Evolutionary conservation across 495 filamentous ascomycete genomes (phyloP).

Genomic region (Penicillium longicatenatum): DNA sequence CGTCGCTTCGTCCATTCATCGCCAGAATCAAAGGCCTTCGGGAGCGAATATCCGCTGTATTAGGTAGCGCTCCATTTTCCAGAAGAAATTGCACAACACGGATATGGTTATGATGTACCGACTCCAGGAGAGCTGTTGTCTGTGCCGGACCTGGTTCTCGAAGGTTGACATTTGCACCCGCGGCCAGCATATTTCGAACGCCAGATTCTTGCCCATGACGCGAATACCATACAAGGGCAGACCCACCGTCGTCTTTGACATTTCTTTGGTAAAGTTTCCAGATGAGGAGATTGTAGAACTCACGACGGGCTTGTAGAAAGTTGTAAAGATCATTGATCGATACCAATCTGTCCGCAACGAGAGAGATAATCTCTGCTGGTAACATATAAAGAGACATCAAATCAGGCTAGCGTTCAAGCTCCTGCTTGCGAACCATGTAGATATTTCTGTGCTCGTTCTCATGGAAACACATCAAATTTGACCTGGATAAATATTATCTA

Average conservation of each 20-base stretch:
- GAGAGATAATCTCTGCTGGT: slow-evolving; percentile 6
- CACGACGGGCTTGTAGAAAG: background rate
- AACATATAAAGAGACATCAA: slow-evolving; percentile 5
- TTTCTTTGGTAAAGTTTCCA: slow-evolving; percentile 2
- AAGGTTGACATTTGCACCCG: slow-evolving; percentile 11
- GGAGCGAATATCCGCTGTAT: slow-evolving; percentile 5
- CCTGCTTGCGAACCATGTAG: no score
- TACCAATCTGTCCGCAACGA: slow-evolving; percentile 1
- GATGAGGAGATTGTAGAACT: background rate
- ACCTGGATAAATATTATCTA: no score
- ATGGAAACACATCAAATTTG: no score
- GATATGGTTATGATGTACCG: background rate
- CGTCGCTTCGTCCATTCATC: slow-evolving; percentile 6
- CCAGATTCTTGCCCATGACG: slow-evolving; percentile 9
- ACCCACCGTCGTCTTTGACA: slow-evolving; percentile 8
- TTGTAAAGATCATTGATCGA: slow-evolving; percentile 1
- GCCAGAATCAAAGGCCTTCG: slow-evolving; percentile 10
- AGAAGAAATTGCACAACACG: slow-evolving; percentile 7
- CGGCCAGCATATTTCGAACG: slow-evolving; percentile 10
- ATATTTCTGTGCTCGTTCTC: no score
- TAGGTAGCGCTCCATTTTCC: slow-evolving; percentile 10
- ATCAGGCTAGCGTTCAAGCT: background rate
- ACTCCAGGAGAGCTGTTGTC: slow-evolving; percentile 8
- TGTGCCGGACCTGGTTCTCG: slow-evolving; percentile 1
- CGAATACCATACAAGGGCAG: slow-evolving; percentile 16